Evolutionary conservation across 2,329 filamentous ascomycete genomes (phyloP).

Genomic region (Lomentospora prolificans): DNA sequence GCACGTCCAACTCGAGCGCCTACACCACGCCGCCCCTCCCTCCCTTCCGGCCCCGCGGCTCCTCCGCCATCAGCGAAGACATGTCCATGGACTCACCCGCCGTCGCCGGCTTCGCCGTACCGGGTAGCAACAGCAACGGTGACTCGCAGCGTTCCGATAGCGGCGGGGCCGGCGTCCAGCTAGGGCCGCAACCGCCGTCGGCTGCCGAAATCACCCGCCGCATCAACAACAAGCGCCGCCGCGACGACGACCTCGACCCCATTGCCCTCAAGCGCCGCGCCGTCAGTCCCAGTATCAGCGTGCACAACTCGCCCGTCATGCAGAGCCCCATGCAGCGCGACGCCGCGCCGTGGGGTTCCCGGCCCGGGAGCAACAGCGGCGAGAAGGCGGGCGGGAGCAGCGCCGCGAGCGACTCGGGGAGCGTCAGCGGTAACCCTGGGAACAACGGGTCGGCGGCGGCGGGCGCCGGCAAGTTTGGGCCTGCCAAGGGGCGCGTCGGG

Average conservation of each 20-base stretch:
- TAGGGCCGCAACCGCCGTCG: constrained; percentile 39
- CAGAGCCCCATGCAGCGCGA: constrained; percentile 75
- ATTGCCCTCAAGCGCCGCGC: constrained; percentile 82
- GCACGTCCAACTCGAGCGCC: constrained; percentile 54
- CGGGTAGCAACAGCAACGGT: constrained; percentile 10
- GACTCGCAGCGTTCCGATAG: constrained; percentile 13
- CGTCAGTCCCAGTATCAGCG: constrained; percentile 83
- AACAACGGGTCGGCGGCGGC: constrained; percentile 19
- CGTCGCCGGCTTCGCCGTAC: constrained; percentile 20
- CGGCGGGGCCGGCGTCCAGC: constrained; percentile 13
- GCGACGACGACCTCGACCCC: constrained; percentile 86
- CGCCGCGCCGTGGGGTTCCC: constrained; percentile 59
- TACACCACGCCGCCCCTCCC: constrained; percentile 58
- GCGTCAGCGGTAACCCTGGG: constrained; percentile 22
- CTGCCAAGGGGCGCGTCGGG: constrained; percentile 55
- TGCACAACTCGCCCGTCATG: constrained; percentile 79
- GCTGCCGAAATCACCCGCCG: constrained; percentile 69
- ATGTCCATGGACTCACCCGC: constrained; percentile 57
- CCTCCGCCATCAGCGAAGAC: constrained; percentile 58
- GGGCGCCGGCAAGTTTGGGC: constrained; percentile 35
- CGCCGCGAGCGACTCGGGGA: constrained; percentile 41
- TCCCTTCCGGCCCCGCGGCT: constrained; percentile 48
- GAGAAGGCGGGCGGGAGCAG: constrained; percentile 37
- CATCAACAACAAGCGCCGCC: constrained; percentile 70
- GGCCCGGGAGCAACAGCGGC: constrained; percentile 52